Conservation (phyloP, 805 yeast species). For the Suhomyces prunicola region DNA sequence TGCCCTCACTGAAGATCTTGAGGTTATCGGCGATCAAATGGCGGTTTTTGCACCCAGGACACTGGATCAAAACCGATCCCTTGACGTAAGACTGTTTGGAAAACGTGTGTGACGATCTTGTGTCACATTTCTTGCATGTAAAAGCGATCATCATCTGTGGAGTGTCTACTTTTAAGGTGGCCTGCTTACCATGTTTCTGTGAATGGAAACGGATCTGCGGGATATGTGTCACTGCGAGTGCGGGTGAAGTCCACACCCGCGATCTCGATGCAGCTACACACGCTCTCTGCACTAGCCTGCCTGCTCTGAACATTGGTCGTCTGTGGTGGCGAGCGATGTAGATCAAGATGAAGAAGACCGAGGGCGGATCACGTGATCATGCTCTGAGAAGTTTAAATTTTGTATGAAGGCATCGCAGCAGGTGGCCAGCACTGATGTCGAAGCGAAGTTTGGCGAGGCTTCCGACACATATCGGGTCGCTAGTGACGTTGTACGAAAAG, state of each 20-base stretch:
- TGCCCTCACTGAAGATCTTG: slow-evolving; percentile 73
- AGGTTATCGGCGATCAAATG: slow-evolving; percentile 81
- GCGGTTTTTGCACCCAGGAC: slow-evolving; percentile 86
- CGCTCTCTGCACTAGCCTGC: not conserved
- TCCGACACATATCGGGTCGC: slow-evolving; percentile 18
- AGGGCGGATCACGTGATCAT: not conserved
- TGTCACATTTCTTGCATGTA: slow-evolving; percentile 84
- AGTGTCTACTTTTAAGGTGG: slow-evolving; percentile 55
- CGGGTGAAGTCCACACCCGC: not conserved
- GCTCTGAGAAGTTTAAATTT: not conserved
- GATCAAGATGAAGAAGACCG: not conserved
- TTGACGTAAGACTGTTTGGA: slow-evolving; percentile 86
- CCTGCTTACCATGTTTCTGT: not conserved
- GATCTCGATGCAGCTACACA: not conserved
- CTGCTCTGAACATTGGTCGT: not conserved
- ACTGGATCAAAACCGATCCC: slow-evolving; percentile 85
- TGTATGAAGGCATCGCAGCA: not conserved
- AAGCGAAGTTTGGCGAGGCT: slow-evolving; percentile 17
- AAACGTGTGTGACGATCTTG: slow-evolving; percentile 83
- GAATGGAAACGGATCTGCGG: not conserved
- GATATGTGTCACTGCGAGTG: not conserved
- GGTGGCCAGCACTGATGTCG: slow-evolving; percentile 12
- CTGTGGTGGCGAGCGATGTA: not conserved
- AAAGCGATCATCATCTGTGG: slow-evolving; percentile 86
- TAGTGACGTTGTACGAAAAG: slow-evolving; percentile 17